Conservation (phyloP, 768 basidiomycete species). For the Lepiota brunneoincarnata region DNA sequence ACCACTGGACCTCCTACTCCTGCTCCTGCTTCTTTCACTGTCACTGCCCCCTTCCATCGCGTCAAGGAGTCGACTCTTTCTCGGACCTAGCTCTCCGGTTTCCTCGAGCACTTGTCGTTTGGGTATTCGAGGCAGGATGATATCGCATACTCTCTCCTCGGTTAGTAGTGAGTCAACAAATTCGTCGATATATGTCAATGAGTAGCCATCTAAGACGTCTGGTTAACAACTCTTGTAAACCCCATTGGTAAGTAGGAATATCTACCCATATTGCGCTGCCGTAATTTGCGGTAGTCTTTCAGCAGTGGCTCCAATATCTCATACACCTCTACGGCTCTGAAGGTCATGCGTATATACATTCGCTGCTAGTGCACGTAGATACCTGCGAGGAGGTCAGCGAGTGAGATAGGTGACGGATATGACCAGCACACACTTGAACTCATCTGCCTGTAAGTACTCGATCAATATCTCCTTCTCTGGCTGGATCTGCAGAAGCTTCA, state of each 20-base stretch:
- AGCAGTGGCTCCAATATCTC: slow-evolving; percentile 92
- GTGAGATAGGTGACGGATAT: slow-evolving; percentile 1
- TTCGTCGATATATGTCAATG: slow-evolving; percentile 87
- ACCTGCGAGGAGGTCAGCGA: slow-evolving; percentile 46
- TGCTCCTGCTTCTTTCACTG: slow-evolving; percentile 30
- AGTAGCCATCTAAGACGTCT: slow-evolving; percentile 67
- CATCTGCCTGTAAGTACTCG: slow-evolving; percentile 93
- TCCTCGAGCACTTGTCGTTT: slow-evolving; percentile 90
- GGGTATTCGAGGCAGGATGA: slow-evolving; percentile 87
- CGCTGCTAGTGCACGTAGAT: slow-evolving; percentile 90
- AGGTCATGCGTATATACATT: slow-evolving; percentile 95
- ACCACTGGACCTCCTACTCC: slow-evolving; percentile 18
- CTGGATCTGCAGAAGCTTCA: slow-evolving; percentile 95
- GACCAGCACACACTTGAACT: slow-evolving; percentile 83
- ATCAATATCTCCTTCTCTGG: slow-evolving; percentile 97
- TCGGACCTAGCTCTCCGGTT: slow-evolving; percentile 81
- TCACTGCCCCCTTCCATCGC: slow-evolving; percentile 80
- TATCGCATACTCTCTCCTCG: slow-evolving; percentile 94
- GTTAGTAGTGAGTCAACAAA: slow-evolving; percentile 81
- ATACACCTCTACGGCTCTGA: slow-evolving; percentile 85
- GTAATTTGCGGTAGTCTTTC: slow-evolving; percentile 90
- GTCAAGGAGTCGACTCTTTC: slow-evolving; percentile 84
- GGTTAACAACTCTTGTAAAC: background rate
- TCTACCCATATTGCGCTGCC: slow-evolving; percentile 77
- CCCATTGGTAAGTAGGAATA: background rate